Conservation (phyloP, 768 basidiomycete genomes). For the Tylopilus rubrobrunneus region DNA sequence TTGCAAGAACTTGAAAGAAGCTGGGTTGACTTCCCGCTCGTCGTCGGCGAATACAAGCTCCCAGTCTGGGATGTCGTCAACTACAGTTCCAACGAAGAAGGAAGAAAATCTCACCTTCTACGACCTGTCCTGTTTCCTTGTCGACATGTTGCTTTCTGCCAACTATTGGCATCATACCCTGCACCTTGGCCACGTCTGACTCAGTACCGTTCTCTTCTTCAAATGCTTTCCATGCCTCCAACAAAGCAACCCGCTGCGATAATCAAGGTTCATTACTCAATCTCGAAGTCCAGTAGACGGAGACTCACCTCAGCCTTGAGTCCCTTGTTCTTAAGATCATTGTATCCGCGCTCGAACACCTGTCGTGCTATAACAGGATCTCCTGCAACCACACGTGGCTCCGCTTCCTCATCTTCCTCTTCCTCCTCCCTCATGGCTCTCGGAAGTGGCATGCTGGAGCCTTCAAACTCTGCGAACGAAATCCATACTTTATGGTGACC, state of each 20-base stretch:
- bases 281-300: neutral
- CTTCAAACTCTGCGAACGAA: constrained; percentile 90
- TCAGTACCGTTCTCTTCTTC: constrained; percentile 76
- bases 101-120: constrained; percentile 61
- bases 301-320: constrained; percentile 82
- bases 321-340: constrained; percentile 73
- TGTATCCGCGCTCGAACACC: constrained; percentile 86
- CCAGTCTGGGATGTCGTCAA: constrained; percentile 59
- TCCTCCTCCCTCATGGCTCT: constrained; percentile 67
- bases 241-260: constrained; percentile 77
- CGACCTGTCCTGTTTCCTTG: constrained; percentile 76
- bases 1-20: constrained; percentile 92
- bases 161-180: constrained; percentile 91
- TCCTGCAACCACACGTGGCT: constrained; percentile 61
- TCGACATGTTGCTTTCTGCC: constrained; percentile 82
- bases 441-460: constrained; percentile 63
- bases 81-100: neutral
- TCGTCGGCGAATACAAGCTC: constrained; percentile 96
- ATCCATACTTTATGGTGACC: constrained; percentile 98
- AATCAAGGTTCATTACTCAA: constrained; percentile 1
- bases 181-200: constrained; percentile 75
- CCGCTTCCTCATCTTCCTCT: constrained; percentile 52
- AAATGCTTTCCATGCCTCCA: constrained; percentile 95
- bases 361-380: constrained; percentile 65
- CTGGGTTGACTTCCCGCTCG: constrained; percentile 88